Conservation (phyloP, 2,329 filamentous ascomycete species). For the Phialophora chinensis region DNA sequence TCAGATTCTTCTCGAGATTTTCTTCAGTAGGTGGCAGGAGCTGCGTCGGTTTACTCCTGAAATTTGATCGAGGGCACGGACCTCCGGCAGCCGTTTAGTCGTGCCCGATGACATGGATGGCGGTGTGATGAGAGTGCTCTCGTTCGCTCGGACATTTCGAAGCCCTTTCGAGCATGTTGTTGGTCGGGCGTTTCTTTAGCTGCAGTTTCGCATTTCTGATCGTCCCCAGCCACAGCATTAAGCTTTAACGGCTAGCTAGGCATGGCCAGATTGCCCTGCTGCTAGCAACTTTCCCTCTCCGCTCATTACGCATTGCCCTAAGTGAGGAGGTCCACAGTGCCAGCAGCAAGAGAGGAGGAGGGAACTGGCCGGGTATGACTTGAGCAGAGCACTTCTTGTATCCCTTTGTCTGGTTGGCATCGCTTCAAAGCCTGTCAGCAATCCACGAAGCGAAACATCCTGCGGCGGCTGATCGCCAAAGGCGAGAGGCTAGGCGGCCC, state of each 20-base stretch:
- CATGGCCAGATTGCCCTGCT: neutral
- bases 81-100: neutral
- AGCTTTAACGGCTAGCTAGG: neutral
- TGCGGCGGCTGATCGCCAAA: slow-evolving; percentile 24
- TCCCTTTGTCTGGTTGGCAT: neutral
- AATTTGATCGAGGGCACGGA: neutral
- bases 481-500: slow-evolving; percentile 11
- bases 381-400: neutral
- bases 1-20: neutral
- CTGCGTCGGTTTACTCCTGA: neutral
- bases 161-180: neutral
- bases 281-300: neutral
- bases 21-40: neutral
- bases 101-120: neutral
- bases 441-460: slow-evolving; percentile 2
- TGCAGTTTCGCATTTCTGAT: neutral
- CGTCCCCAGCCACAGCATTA: neutral
- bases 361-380: neutral
- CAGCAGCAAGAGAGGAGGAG: neutral
- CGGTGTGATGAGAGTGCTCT: neutral
- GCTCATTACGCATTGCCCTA: neutral
- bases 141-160: neutral
- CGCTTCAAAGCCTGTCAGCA: neutral
- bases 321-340: neutral
- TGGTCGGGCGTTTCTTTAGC: neutral